phyloP scores from a whole-genome alignment of 352 stramenopile genomes.

The Phytophthora sp. region DNA sequence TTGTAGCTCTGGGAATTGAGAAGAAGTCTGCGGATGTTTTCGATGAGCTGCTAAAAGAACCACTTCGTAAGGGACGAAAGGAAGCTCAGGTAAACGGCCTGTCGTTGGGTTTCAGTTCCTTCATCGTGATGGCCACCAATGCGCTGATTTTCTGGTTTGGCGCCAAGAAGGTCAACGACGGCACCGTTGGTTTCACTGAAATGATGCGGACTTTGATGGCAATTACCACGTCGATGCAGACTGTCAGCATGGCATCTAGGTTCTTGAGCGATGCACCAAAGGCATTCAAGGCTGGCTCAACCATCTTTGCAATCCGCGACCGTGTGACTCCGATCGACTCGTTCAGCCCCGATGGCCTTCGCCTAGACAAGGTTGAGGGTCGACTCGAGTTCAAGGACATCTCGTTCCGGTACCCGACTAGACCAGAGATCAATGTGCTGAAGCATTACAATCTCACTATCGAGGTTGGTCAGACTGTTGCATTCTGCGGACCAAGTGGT shows the following conservation, averaged over 20 bases:
- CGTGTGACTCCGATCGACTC: slow-evolving; percentile 44
- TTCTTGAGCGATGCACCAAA: slow-evolving; percentile 66
- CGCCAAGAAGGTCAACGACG: slow-evolving; percentile 45
- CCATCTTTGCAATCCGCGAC: slow-evolving; percentile 44
- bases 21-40: slow-evolving; percentile 28
- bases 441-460: slow-evolving; percentile 86
- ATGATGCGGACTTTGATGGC: slow-evolving; percentile 57
- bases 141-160: slow-evolving; percentile 73
- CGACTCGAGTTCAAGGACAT: slow-evolving; percentile 68
- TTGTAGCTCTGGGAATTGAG: slow-evolving; percentile 47
- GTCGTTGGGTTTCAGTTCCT: slow-evolving; percentile 74
- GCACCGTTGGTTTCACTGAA: slow-evolving; percentile 45
- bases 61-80: slow-evolving; percentile 30
- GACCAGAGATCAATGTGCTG: slow-evolving; percentile 71
- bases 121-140: slow-evolving; percentile 53
- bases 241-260: slow-evolving; percentile 29
- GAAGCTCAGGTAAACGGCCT: slow-evolving; percentile 46
- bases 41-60: slow-evolving; percentile 25
- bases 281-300: slow-evolving; percentile 58
- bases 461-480: slow-evolving; percentile 59
- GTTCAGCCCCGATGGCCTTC: slow-evolving; percentile 31
- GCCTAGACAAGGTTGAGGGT: slow-evolving; percentile 27
- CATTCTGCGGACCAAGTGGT: slow-evolving; percentile 52
- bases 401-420: slow-evolving; percentile 77
- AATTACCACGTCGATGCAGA: slow-evolving; percentile 49